Evolutionary conservation across 1,284 basidiomycete genomes (phyloP).

Genomic region (Rhodotorula sp.): DNA sequence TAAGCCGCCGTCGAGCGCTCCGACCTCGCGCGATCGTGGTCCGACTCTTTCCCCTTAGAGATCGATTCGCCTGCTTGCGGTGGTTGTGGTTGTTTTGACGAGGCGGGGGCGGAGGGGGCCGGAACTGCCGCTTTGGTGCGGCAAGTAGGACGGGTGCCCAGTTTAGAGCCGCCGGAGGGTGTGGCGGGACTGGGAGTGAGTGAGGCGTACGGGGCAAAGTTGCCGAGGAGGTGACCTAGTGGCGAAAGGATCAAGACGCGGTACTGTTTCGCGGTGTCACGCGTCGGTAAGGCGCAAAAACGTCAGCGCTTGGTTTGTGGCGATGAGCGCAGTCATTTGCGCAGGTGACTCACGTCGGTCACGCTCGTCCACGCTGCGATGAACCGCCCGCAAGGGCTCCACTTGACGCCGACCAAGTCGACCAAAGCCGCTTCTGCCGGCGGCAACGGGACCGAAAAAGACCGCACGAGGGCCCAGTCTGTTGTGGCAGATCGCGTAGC

Average conservation of each 20-base stretch:
- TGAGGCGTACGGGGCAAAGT: conserved; percentile 29
- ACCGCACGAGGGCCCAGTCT: background rate
- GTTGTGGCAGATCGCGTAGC: background rate
- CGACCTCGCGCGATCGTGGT: background rate
- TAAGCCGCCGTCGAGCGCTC: conserved; percentile 22
- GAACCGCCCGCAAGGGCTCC: conserved; percentile 41
- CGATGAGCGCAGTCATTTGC: background rate
- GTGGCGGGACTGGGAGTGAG: background rate
- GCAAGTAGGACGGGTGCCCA: background rate
- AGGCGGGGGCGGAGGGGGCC: background rate
- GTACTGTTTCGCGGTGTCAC: conserved; percentile 21
- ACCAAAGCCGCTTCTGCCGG: background rate
- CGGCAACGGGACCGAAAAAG: background rate
- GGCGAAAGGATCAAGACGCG: conserved; percentile 38
- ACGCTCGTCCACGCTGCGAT: conserved; percentile 41
- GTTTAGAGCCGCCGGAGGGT: background rate
- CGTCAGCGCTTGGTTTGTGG: too few relatives aligned
- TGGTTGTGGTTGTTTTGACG: background rate
- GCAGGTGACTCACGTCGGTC: conserved; percentile 18
- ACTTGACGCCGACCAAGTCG: conserved; percentile 37
- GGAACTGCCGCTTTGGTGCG: background rate
- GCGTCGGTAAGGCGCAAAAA: background rate
- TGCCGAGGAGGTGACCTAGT: conserved; percentile 21
- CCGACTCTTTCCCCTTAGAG: background rate
- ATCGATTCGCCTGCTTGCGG: background rate